phyloP scores from a whole-genome alignment of 192 early-diverging fungal genomes.

The Funneliformis geosporum region DNA sequence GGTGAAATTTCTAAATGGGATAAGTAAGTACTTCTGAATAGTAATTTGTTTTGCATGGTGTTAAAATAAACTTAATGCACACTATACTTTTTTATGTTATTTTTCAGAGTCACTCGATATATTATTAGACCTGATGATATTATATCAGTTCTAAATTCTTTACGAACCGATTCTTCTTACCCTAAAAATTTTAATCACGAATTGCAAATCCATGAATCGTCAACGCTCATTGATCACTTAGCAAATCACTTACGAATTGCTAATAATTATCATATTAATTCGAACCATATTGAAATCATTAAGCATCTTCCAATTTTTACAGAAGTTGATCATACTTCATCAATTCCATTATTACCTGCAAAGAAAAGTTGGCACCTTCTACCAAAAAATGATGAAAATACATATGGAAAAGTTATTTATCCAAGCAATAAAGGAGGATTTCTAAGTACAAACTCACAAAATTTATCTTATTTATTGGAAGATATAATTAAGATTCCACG shows the following conservation, averaged over 20 bases:
- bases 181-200: not conserved
- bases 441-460: not conserved
- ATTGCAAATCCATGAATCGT: not conserved
- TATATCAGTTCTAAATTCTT: not conserved
- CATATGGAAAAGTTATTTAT: not conserved
- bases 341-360: not conserved
- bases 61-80: not conserved
- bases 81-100: not conserved
- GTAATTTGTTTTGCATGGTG: not conserved
- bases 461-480: not conserved
- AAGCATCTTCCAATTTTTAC: slow-evolving; percentile 1
- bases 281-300: not conserved
- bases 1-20: not conserved
- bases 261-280: not conserved
- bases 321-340: not conserved
- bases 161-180: not conserved
- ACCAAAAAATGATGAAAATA: not conserved
- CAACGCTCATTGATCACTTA: not conserved
- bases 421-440: not conserved
- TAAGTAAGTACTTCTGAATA: not conserved
- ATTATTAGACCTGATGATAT: not conserved
- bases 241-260: not conserved
- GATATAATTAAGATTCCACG: not conserved
- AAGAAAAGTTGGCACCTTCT: not conserved
- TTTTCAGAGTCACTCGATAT: not conserved